phyloP scores from a whole-genome alignment of 2,329 filamentous ascomycete genomes.

The Diaporthe ilicicola region DNA sequence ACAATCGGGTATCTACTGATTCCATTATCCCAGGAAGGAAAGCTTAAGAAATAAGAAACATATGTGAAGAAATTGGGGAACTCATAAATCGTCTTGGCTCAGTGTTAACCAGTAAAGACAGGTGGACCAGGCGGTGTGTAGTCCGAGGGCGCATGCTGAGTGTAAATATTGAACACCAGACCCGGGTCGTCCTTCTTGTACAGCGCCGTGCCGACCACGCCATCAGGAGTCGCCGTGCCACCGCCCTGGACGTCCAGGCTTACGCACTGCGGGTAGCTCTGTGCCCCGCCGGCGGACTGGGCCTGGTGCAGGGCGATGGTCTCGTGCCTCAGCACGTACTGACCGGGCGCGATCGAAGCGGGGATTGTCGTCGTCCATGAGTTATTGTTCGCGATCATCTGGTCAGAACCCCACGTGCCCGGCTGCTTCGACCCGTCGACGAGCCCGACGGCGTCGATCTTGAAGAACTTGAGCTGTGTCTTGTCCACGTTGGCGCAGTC shows the following conservation, averaged over 20 bases:
- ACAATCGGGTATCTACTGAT: not conserved
- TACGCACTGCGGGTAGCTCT: slow-evolving; percentile 64
- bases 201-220: slow-evolving; percentile 38
- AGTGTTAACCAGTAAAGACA: slow-evolving; percentile 31
- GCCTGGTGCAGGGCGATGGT: slow-evolving; percentile 61
- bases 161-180: slow-evolving; percentile 40
- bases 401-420: slow-evolving; percentile 47
- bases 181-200: slow-evolving; percentile 40
- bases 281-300: slow-evolving; percentile 50
- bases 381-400: slow-evolving; percentile 59
- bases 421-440: slow-evolving; percentile 40
- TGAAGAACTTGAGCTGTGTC: slow-evolving; percentile 44
- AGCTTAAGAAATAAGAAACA: not conserved
- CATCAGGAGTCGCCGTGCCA: slow-evolving; percentile 43
- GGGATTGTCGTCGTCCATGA: slow-evolving; percentile 59
- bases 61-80: not conserved
- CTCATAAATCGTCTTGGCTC: not conserved
- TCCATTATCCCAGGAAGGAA: not conserved
- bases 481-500: slow-evolving; percentile 47
- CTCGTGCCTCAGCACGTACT: slow-evolving; percentile 62
- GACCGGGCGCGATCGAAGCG: slow-evolving; percentile 52
- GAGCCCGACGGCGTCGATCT: slow-evolving; percentile 44
- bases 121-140: slow-evolving; percentile 41
- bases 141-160: slow-evolving; percentile 30
- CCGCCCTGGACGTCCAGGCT: slow-evolving; percentile 64